phyloP scores from a whole-genome alignment of 2,329 filamentous ascomycete genomes.

The Madurella mycetomatis region DNA sequence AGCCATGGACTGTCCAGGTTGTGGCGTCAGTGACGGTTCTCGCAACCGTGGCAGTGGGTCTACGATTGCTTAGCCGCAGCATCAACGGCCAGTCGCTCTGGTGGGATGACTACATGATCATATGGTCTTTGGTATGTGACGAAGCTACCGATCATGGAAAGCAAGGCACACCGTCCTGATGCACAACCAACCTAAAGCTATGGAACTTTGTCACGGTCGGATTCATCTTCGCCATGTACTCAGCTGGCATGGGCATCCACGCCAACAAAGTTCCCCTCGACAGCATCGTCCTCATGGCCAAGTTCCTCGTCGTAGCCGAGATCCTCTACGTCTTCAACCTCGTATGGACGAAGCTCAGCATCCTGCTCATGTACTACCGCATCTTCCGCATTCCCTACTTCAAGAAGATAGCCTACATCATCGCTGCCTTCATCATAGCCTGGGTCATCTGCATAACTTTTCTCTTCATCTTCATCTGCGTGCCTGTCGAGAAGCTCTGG shows the following conservation, averaged over 20 bases:
- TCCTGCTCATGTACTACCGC: constrained; percentile 24
- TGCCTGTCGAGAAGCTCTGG: constrained; percentile 18
- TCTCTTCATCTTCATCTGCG: constrained; percentile 18
- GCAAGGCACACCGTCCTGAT: too few relatives aligned
- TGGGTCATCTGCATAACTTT: constrained; percentile 17
- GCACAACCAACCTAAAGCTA: background rate
- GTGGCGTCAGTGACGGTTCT: constrained; percentile 40
- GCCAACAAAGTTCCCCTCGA: constrained; percentile 9
- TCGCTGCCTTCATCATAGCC: constrained; percentile 20
- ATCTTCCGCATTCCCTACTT: constrained; percentile 23
- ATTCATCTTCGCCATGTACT: constrained; percentile 21
- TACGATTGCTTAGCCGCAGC: constrained; percentile 40
- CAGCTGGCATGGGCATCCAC: constrained; percentile 20
- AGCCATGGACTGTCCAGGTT: constrained; percentile 41
- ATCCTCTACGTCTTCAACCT: constrained; percentile 21
- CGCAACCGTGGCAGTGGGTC: constrained; percentile 34
- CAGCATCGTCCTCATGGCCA: constrained; percentile 11
- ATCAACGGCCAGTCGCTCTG: constrained; percentile 41
- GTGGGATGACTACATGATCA: constrained; percentile 49
- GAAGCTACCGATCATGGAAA: too few relatives aligned
- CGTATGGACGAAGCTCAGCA: constrained; percentile 19
- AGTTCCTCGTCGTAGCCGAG: constrained; percentile 19
- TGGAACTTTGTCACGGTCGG: constrained; percentile 15
- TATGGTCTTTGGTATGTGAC: constrained; percentile 43
- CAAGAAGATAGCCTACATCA: constrained; percentile 25